A percentile compares a stretch with the other conserved stretches of the same genome.
phyloP scores from a whole-genome alignment of 495 filamentous ascomycete species.

The Sabuloglossum arenarium region DNA sequence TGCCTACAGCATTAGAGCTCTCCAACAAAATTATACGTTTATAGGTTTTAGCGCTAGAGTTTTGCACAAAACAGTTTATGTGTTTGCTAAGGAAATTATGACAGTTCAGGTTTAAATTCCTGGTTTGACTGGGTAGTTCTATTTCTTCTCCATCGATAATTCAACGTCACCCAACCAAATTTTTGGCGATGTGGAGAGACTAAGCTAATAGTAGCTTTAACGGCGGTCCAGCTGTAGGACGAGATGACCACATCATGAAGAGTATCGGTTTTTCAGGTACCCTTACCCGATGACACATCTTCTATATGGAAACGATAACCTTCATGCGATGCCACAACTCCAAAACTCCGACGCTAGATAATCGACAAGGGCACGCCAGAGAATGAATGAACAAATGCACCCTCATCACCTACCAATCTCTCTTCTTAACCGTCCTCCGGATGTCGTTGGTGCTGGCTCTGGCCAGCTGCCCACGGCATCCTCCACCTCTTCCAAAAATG shows the following conservation, averaged over 20 bases:
- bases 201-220: background rate
- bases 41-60: too few relatives aligned
- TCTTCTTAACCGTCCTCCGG: background rate
- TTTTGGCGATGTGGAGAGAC: background rate
- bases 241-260: too few relatives aligned
- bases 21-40: too few relatives aligned
- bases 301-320: background rate
- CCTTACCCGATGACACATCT: background rate
- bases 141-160: too few relatives aligned
- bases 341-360: background rate
- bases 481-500: conserved; percentile 47
- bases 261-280: too few relatives aligned
- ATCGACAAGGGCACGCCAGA: background rate
- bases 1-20: too few relatives aligned
- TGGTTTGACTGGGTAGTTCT: too few relatives aligned
- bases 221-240: background rate
- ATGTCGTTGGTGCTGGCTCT: background rate
- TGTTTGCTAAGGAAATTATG: too few relatives aligned
- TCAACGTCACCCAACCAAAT: too few relatives aligned
- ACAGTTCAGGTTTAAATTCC: too few relatives aligned
- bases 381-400: background rate
- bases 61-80: too few relatives aligned
- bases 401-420: background rate
- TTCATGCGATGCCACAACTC: background rate
- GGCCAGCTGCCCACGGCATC: conserved; percentile 17